A percentile compares a stretch with the other conserved stretches of the same genome.
Evolutionary conservation across 2,329 filamentous ascomycete genomes (phyloP).

Genomic region (Trichoderma sp.): DNA sequence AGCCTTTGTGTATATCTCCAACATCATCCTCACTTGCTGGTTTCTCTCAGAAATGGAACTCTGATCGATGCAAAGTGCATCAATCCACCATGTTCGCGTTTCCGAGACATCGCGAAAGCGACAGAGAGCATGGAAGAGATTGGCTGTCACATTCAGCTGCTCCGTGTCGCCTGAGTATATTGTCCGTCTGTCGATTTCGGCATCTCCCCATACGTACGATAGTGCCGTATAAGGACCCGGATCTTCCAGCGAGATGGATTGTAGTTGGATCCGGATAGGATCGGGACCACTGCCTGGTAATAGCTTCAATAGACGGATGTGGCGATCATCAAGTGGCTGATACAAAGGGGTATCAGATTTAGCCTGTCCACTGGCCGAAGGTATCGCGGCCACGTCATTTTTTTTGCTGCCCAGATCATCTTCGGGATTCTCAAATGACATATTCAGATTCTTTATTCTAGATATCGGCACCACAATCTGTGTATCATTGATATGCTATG

Average conservation of each 20-base stretch:
- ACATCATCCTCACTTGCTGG: neutral
- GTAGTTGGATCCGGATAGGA: neutral
- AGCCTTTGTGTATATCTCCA: neutral
- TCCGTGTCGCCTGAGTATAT: neutral
- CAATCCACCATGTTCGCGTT: neutral
- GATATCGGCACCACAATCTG: rapidly evolving
- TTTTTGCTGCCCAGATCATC: neutral
- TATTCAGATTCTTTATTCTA: neutral
- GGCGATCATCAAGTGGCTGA: neutral
- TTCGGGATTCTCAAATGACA: neutral
- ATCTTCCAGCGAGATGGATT: neutral
- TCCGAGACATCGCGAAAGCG: neutral
- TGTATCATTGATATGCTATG: neutral
- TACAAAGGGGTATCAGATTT: neutral
- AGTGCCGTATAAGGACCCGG: neutral
- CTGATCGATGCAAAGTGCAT: neutral
- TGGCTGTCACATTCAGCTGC: neutral
- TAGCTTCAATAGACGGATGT: neutral
- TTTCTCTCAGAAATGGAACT: neutral
- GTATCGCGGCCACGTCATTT: neutral
- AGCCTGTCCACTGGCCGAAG: neutral
- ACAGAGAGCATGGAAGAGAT: neutral
- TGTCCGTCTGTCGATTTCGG: neutral
- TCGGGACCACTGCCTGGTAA: neutral
- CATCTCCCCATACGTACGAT: neutral